Evolutionary conservation across 768 basidiomycete genomes (phyloP).

Genomic region (Daedaleopsis nitida): DNA sequence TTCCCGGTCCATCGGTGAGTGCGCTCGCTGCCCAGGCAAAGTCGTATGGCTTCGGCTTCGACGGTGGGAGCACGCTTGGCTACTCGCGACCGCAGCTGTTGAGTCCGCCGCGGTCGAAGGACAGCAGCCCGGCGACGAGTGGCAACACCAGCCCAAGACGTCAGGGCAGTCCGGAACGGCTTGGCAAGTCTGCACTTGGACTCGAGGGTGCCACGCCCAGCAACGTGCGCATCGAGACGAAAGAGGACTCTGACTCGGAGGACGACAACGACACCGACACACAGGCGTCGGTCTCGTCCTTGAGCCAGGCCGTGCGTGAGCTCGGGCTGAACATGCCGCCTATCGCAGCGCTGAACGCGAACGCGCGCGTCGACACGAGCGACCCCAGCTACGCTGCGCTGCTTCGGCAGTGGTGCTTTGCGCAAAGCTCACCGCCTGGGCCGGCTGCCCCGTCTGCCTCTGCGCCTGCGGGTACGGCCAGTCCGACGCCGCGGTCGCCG

Average conservation of each 20-base stretch:
- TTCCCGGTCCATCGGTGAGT: constrained; percentile 15
- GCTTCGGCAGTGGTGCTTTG: constrained; percentile 71
- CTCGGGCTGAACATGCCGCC: constrained; percentile 20
- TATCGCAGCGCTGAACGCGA: background rate
- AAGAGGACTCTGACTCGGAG: background rate
- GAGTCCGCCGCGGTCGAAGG: constrained; percentile 26
- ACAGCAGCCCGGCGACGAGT: constrained; percentile 18
- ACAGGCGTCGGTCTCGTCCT: constrained; percentile 3
- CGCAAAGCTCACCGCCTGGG: constrained; percentile 40
- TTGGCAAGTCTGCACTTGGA: constrained; percentile 1
- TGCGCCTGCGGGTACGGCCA: background rate
- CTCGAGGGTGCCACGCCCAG: background rate
- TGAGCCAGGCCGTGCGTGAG: constrained; percentile 15
- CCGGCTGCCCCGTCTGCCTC: background rate
- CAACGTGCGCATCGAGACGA: background rate
- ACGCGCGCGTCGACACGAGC: constrained; percentile 31
- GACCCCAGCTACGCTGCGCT: constrained; percentile 58
- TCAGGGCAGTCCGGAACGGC: constrained; percentile 16
- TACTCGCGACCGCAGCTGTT: constrained; percentile 18
- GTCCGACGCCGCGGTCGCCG: constrained; percentile 3
- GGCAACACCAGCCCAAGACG: constrained; percentile 17
- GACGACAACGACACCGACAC: constrained; percentile 12
- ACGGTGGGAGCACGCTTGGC: background rate
- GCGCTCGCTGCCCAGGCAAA: constrained; percentile 14
- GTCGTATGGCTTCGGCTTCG: constrained; percentile 15